Percentiles rank a stretch among this genome's conserved stretches.
Evolutionary conservation across 345 rosid genomes (phyloP).

Genomic region (Streptanthus diversifolius): DNA sequence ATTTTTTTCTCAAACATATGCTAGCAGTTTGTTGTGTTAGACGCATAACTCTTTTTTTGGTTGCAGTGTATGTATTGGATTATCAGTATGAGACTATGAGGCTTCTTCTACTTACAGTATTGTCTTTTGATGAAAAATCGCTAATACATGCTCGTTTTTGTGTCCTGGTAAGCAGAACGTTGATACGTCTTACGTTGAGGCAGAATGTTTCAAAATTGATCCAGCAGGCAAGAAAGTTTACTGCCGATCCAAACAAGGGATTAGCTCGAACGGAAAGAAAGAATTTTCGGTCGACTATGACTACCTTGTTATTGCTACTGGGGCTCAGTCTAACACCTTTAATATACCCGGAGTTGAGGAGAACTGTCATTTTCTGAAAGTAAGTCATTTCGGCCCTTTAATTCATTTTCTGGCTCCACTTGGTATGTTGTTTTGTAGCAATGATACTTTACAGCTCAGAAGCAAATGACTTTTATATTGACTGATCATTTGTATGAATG

Average conservation of each 20-base stretch:
- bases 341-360: conserved; percentile 93
- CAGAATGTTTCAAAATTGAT: conserved; percentile 89
- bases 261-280: conserved; percentile 49
- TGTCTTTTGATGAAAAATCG: background rate
- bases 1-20: background rate
- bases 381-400: conserved; percentile 25
- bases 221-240: conserved; percentile 67
- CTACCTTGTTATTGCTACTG: conserved; percentile 91
- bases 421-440: background rate
- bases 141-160: background rate
- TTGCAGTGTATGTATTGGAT: background rate
- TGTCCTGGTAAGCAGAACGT: conserved; percentile 43
- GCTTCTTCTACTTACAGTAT: background rate
- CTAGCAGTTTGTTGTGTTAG: background rate
- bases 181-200: conserved; percentile 64
- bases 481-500: background rate
- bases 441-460: background rate
- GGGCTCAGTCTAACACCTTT: conserved; percentile 91
- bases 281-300: conserved; percentile 84
- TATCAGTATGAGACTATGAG: background rate
- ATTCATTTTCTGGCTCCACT: background rate
- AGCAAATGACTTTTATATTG: background rate
- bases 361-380: conserved; percentile 92
- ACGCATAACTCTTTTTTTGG: background rate
- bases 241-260: conserved; percentile 55